These are phyloP conservation scores for Gossypium davidsonii DNA, from an alignment of 441 rosid species.

Conservation along the genomic window DNA sequence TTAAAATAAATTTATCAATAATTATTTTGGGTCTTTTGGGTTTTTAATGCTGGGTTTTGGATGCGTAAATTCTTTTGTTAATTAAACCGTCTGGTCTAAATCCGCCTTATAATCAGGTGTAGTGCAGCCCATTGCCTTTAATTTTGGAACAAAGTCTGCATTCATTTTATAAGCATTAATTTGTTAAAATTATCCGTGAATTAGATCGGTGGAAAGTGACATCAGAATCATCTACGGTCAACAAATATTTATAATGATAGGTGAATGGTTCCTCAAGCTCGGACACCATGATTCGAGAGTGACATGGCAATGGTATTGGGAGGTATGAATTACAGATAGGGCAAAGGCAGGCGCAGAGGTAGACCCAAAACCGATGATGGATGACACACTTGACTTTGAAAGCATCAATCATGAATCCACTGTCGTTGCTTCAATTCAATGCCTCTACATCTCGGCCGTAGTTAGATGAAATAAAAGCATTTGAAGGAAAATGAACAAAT, in stretches of 20 bases:
- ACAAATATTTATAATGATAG: no score
- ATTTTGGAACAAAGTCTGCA: background rate
- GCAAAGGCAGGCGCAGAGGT: no score
- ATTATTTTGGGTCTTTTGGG: background rate
- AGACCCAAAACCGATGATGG: no score
- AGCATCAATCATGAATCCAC: background rate
- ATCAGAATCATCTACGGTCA: background rate
- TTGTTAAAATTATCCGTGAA: background rate
- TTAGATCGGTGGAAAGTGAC: background rate
- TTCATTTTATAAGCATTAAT: background rate
- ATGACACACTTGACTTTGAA: background rate
- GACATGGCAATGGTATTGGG: no score
- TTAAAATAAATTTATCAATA: background rate
- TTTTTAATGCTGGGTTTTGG: background rate
- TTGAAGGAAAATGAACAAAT: no score
- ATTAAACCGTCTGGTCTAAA: background rate
- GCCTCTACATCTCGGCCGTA: background rate
- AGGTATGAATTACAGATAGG: no score
- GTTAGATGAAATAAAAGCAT: no score
- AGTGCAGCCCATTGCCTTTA: conserved; percentile 10
- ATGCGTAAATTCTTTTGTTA: background rate
- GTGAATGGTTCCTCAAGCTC: no score
- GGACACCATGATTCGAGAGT: no score
- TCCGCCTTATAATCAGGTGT: background rate
- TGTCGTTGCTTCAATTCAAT: background rate